Conservation (phyloP, 768 basidiomycete species). For the Rhodotorula sphaerocarpa region DNA sequence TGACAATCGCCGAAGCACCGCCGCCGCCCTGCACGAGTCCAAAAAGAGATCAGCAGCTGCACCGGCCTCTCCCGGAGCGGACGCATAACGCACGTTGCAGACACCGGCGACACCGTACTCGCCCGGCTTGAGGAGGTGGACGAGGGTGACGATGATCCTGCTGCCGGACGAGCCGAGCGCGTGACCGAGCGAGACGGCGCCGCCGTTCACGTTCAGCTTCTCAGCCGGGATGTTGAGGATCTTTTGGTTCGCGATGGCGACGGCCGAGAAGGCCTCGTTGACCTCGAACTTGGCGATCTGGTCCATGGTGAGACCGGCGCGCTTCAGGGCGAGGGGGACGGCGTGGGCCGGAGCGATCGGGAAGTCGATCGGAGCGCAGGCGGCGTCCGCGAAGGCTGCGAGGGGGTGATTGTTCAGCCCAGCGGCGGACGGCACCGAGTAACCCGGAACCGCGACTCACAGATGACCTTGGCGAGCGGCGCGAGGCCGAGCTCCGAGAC, state of each 20-base stretch:
- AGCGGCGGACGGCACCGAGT: too few relatives aligned
- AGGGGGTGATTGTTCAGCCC: background rate
- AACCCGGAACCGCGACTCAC: conserved; percentile 50
- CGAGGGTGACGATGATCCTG: conserved; percentile 84
- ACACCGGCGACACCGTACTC: conserved; percentile 93
- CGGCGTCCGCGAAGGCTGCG: conserved; percentile 89
- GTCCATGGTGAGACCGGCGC: conserved; percentile 67
- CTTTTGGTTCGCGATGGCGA: conserved; percentile 83
- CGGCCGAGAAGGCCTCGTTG: conserved; percentile 96
- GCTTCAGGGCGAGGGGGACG: conserved; percentile 75
- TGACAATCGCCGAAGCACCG: conserved; percentile 79
- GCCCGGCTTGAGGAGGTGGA: conserved; percentile 82
- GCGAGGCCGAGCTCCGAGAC: conserved; percentile 81
- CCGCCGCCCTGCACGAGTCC: conserved; percentile 59
- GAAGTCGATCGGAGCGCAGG: conserved; percentile 95
- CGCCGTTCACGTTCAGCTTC: conserved; percentile 76
- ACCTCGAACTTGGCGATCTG: conserved; percentile 91
- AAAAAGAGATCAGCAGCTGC: conserved; percentile 22
- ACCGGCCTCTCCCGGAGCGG: too few relatives aligned
- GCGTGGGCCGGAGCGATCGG: conserved; percentile 88
- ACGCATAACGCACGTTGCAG: conserved; percentile 67
- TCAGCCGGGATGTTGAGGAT: conserved; percentile 70
- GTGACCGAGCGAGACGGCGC: conserved; percentile 64
- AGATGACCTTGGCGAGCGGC: conserved; percentile 87
- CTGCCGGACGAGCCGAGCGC: conserved; percentile 65